Evolutionary conservation across 78 protist genomes (phyloP).

Genomic region (Capsaspora owczarzaki): DNA sequence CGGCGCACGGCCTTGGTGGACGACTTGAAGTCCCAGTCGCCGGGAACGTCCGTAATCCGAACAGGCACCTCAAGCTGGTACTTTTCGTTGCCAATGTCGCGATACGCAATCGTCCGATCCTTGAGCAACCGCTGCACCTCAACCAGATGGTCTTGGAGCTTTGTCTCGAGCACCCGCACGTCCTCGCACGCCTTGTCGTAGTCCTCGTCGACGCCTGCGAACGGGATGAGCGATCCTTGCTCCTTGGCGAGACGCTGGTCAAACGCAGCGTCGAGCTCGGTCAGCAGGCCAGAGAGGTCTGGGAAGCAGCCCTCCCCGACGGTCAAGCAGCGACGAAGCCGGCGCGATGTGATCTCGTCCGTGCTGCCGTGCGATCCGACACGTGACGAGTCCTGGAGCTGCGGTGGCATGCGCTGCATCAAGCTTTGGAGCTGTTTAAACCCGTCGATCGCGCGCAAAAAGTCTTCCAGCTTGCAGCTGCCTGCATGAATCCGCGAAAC

Average conservation of each 20-base stretch:
- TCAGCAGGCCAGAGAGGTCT: background rate
- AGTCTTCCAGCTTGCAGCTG: slow-evolving; percentile 3
- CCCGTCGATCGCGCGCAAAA: background rate
- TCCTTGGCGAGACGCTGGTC: slow-evolving; percentile 9
- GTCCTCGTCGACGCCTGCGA: background rate
- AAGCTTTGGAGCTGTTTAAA: background rate
- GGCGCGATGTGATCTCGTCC: background rate
- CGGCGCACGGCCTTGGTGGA: slow-evolving; percentile 1
- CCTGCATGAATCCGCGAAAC: background rate
- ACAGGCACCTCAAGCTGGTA: slow-evolving; percentile 26
- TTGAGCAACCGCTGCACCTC: background rate
- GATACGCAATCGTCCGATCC: background rate
- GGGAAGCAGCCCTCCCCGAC: background rate
- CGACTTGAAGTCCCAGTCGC: background rate
- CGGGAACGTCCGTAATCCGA: background rate
- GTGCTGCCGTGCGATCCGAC: background rate
- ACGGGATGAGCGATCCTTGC: background rate
- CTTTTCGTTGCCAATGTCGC: slow-evolving; percentile 8
- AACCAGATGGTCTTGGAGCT: slow-evolving; percentile 9
- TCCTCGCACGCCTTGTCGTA: slow-evolving; percentile 8
- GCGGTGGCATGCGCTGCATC: background rate
- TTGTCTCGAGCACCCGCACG: background rate
- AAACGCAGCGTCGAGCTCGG: background rate
- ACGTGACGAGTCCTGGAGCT: background rate
- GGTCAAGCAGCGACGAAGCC: background rate